These are phyloP conservation scores for Diaporthe sp. DNA, from an alignment of 2,329 filamentous ascomycete genomes.

Conservation along the genomic window DNA sequence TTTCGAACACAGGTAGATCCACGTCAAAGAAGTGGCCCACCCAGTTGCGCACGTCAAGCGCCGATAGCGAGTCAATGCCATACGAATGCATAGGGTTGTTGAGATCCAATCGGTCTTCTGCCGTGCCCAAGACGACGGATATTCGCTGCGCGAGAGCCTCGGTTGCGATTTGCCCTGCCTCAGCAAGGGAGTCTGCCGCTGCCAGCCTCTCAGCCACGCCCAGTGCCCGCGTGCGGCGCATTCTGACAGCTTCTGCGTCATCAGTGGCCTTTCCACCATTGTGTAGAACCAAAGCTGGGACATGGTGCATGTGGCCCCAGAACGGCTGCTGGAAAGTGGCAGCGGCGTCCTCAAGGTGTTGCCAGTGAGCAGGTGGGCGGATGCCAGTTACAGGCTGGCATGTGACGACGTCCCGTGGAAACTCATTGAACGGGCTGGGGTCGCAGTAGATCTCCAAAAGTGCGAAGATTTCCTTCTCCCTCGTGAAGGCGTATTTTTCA, in stretches of 20 bases:
- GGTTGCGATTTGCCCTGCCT: not conserved
- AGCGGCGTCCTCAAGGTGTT: not conserved
- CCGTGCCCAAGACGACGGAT: not conserved
- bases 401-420: not conserved
- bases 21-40: not conserved
- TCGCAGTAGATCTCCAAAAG: not conserved
- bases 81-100: not conserved
- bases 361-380: not conserved
- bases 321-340: not conserved
- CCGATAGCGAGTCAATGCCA: constrained; percentile 30
- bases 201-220: not conserved
- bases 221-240: not conserved
- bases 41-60: constrained; percentile 26
- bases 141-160: not conserved
- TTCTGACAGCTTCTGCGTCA: not conserved
- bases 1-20: not conserved
- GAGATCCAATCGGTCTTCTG: not conserved
- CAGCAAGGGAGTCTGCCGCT: not conserved
- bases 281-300: not conserved
- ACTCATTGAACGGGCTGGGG: not conserved
- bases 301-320: constrained; percentile 3
- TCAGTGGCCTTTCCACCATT: not conserved
- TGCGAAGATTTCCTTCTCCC: not conserved
- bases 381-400: not conserved
- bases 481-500: not conserved